Conservation (phyloP, 805 yeast genomes). For the Barnettozyma sp. region DNA sequence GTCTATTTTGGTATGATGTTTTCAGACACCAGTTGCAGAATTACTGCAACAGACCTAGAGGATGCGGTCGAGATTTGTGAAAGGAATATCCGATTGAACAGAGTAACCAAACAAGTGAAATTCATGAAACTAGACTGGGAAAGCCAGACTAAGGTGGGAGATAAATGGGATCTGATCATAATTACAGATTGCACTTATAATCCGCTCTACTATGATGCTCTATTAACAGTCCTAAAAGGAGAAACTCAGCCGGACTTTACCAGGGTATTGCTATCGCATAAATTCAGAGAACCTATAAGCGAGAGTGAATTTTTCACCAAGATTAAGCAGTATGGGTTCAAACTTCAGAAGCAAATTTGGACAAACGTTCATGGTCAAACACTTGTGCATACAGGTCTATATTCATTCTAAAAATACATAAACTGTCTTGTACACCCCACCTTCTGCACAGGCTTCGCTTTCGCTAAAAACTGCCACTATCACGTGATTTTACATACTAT, state of each 20-base stretch:
- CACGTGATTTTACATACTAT: background rate
- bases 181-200: slow-evolving; percentile 39
- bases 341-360: slow-evolving; percentile 17
- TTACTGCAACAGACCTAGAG: slow-evolving; percentile 31
- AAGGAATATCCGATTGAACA: slow-evolving; percentile 24
- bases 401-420: slow-evolving; percentile 4
- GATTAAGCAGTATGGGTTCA: slow-evolving; percentile 6
- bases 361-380: slow-evolving; percentile 10
- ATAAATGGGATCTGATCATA: slow-evolving; percentile 32
- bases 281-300: slow-evolving; percentile 23
- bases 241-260: slow-evolving; percentile 12
- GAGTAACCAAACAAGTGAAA: slow-evolving; percentile 6
- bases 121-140: slow-evolving; percentile 35
- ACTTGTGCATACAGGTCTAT: slow-evolving; percentile 21
- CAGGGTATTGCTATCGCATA: slow-evolving; percentile 19
- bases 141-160: slow-evolving; percentile 10
- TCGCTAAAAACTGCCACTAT: no score
- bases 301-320: slow-evolving; percentile 22
- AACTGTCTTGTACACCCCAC: no score
- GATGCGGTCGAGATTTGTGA: slow-evolving; percentile 33
- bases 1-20: slow-evolving; percentile 24
- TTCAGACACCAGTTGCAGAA: slow-evolving; percentile 11
- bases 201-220: slow-evolving; percentile 31
- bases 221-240: slow-evolving; percentile 26
- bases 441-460: no score